Percentiles rank a stretch among this genome's conserved stretches.
Evolutionary conservation across 2,329 filamentous ascomycete species (phyloP).

Genomic region (Endoconidiophora laricicola): DNA sequence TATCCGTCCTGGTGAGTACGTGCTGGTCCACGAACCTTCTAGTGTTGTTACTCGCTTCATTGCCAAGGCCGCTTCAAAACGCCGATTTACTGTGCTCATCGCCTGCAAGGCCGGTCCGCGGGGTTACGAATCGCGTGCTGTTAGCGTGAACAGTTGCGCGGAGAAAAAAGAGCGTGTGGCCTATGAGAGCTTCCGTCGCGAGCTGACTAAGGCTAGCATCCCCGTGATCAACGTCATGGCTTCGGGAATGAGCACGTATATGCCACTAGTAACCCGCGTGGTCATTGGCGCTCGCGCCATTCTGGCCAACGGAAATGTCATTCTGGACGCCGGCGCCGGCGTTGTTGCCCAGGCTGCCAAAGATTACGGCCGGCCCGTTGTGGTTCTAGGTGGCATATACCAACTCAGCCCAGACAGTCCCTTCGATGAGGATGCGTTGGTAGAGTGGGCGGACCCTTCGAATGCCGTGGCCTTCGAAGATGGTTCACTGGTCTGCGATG

Average conservation of each 20-base stretch:
- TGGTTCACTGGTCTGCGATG: slow-evolving; percentile 58
- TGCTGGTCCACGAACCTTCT: slow-evolving; percentile 77
- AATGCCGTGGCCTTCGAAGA: slow-evolving; percentile 64
- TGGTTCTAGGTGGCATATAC: slow-evolving; percentile 82
- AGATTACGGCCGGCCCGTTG: slow-evolving; percentile 65
- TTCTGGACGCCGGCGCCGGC: slow-evolving; percentile 69
- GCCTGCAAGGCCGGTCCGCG: slow-evolving; percentile 42
- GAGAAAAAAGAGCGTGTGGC: slow-evolving; percentile 17
- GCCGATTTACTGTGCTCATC: slow-evolving; percentile 82
- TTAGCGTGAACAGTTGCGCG: not conserved
- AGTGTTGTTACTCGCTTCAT: slow-evolving; percentile 81
- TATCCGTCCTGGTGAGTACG: slow-evolving; percentile 83
- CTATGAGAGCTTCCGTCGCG: slow-evolving; percentile 51
- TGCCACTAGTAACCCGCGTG: slow-evolving; percentile 91
- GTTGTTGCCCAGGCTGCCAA: slow-evolving; percentile 74
- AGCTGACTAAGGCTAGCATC: slow-evolving; percentile 60
- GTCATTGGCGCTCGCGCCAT: slow-evolving; percentile 78
- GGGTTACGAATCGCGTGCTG: slow-evolving; percentile 20
- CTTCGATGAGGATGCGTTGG: slow-evolving; percentile 62
- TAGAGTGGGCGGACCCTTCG: slow-evolving; percentile 73
- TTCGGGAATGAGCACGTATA: slow-evolving; percentile 76
- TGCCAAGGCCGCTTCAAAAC: slow-evolving; percentile 68
- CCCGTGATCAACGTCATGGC: slow-evolving; percentile 73
- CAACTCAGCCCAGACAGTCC: slow-evolving; percentile 84
- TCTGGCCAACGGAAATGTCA: slow-evolving; percentile 70